Percentiles rank a stretch among this genome's conserved stretches.
These are phyloP conservation scores for Moesziomyces globuligerus DNA, from an alignment of 1,284 basidiomycete species.

Conservation along the genomic window DNA sequence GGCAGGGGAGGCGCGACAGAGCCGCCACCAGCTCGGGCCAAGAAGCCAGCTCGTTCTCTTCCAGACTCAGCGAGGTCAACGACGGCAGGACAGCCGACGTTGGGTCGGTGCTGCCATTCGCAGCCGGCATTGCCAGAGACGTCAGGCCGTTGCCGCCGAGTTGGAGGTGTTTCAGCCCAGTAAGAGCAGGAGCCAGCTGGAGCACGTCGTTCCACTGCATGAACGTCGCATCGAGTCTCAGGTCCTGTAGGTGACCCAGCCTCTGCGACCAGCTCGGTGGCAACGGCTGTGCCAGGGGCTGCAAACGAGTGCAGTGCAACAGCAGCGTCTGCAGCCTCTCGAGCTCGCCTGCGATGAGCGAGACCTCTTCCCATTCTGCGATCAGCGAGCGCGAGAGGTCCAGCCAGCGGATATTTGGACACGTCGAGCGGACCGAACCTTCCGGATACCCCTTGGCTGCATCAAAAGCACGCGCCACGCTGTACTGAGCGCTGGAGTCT, in stretches of 20 bases:
- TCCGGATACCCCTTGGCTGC: conserved; percentile 70
- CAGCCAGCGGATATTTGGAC: conserved; percentile 79
- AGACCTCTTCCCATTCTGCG: conserved; percentile 77
- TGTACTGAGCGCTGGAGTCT: conserved; percentile 63
- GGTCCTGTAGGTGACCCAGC: conserved; percentile 74
- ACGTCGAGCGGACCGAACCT: conserved; percentile 74
- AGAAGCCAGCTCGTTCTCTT: conserved; percentile 75
- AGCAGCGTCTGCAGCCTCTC: conserved; percentile 75
- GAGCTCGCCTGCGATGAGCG: conserved; percentile 76
- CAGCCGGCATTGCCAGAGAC: not conserved
- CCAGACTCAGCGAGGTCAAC: conserved; percentile 77
- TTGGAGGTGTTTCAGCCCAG: conserved; percentile 75
- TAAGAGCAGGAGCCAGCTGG: conserved; percentile 72
- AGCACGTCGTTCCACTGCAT: conserved; percentile 76
- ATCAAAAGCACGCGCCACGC: conserved; percentile 70
- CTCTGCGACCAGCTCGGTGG: conserved; percentile 64
- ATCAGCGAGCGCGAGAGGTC: conserved; percentile 85
- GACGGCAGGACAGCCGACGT: conserved; percentile 28
- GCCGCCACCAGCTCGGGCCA: conserved; percentile 74
- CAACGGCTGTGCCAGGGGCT: conserved; percentile 52
- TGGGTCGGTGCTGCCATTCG: not conserved
- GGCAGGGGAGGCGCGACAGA: conserved; percentile 72
- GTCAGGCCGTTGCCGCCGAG: conserved; percentile 79
- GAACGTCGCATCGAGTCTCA: conserved; percentile 80
- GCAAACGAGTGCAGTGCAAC: conserved; percentile 70